Conservation (phyloP, 1,284 basidiomycete species). For the Serendipita sp. region DNA sequence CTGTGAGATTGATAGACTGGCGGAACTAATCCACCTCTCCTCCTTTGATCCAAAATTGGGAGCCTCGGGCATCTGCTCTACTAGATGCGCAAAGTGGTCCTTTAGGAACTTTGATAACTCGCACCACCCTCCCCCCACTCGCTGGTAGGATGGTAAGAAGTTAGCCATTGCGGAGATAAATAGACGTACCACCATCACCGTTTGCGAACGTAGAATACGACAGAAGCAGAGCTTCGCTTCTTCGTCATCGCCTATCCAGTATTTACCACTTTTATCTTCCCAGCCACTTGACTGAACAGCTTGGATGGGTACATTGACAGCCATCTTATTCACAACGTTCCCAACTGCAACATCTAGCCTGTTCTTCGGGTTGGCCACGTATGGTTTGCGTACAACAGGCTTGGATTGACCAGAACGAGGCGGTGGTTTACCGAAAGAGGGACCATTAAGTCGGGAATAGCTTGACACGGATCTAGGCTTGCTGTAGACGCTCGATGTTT, state of each 20-base stretch:
- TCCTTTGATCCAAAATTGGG: slow-evolving; percentile 30
- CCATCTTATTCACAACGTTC: slow-evolving; percentile 76
- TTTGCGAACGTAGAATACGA: slow-evolving; percentile 79
- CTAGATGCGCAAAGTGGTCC: slow-evolving; percentile 70
- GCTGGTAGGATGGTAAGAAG: slow-evolving; percentile 15
- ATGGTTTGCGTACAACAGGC: slow-evolving; percentile 40
- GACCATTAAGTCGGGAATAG: background rate
- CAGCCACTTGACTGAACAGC: slow-evolving; percentile 64
- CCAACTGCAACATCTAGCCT: slow-evolving; percentile 87
- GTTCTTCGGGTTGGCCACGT: slow-evolving; percentile 74
- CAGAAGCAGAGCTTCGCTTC: slow-evolving; percentile 83
- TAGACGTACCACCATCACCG: slow-evolving; percentile 66
- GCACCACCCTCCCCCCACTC: slow-evolving; percentile 88
- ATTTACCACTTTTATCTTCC: slow-evolving; percentile 85
- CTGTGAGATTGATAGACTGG: slow-evolving; percentile 42
- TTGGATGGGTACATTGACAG: slow-evolving; percentile 58
- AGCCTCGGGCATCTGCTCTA: slow-evolving; percentile 45
- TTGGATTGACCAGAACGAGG: slow-evolving; percentile 15
- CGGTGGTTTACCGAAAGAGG: slow-evolving; percentile 7
- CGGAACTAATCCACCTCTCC: slow-evolving; percentile 72
- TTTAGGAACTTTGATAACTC: slow-evolving; percentile 82
- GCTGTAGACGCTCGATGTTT: background rate
- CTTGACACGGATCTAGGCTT: slow-evolving; percentile 2
- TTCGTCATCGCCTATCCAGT: slow-evolving; percentile 77
- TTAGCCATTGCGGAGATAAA: background rate